These are phyloP conservation scores for Zygosaccharomyces bailii DNA, from an alignment of 805 yeast species.

Conservation along the genomic window DNA sequence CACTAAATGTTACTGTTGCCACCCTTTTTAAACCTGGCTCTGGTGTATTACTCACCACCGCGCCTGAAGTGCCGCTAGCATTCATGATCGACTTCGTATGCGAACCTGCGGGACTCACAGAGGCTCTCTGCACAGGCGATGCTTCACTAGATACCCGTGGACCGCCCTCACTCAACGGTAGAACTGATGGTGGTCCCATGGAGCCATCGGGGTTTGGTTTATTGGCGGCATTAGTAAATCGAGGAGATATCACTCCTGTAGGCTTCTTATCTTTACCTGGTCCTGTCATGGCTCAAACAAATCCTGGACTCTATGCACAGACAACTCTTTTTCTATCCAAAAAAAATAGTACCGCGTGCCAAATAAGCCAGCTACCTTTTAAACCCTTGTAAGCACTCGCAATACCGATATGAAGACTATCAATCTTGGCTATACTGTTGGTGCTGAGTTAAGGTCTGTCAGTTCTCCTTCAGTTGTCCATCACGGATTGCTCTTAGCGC, in stretches of 20 bases:
- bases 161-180: slow-evolving; percentile 4
- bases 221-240: slow-evolving; percentile 19
- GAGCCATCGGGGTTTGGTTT: slow-evolving; percentile 24
- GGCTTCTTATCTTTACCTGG: slow-evolving; percentile 16
- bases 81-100: slow-evolving; percentile 36
- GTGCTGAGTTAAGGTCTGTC: neutral
- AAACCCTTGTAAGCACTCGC: slow-evolving; percentile 1
- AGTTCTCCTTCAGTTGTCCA: neutral
- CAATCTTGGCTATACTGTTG: neutral
- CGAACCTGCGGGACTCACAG: slow-evolving; percentile 27
- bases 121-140: slow-evolving; percentile 18
- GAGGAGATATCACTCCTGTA: slow-evolving; percentile 20
- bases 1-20: slow-evolving; percentile 34
- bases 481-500: slow-evolving; percentile 5
- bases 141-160: slow-evolving; percentile 10
- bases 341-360: neutral
- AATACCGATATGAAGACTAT: neutral
- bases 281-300: slow-evolving; percentile 11
- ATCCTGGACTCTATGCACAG: neutral
- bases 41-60: slow-evolving; percentile 35
- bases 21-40: slow-evolving; percentile 34
- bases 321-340: neutral
- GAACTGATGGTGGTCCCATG: slow-evolving; percentile 13
- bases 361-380: neutral
- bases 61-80: slow-evolving; percentile 34